A percentile compares a stretch with the other conserved stretches of the same genome.
Conservation (phyloP, 768 basidiomycete genomes). For the Mycena vitilis region DNA sequence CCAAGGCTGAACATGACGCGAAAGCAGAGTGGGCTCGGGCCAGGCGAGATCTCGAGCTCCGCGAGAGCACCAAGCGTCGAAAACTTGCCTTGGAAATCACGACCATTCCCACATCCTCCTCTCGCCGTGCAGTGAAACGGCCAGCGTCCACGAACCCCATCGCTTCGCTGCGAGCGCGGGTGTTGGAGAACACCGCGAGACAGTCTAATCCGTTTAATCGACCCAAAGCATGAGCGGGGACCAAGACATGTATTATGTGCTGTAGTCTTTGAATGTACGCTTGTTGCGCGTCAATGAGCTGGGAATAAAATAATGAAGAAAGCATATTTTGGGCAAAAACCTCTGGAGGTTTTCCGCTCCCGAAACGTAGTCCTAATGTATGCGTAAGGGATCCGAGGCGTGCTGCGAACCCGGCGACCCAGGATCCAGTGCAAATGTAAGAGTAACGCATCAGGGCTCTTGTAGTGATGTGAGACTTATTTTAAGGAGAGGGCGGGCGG, state of each 20-base stretch:
- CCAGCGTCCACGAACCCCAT: slow-evolving; percentile 43
- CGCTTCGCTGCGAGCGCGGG: slow-evolving; percentile 62
- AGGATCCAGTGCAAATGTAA: too few species aligned
- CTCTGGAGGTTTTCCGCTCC: too few species aligned
- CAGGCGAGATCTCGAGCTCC: slow-evolving; percentile 57
- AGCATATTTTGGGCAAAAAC: too few species aligned
- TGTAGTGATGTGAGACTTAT: too few species aligned
- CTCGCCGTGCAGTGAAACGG: slow-evolving; percentile 25
- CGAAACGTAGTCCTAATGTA: too few species aligned
- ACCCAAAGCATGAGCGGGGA: neutral
- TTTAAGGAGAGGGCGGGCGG: too few species aligned
- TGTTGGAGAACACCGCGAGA: slow-evolving; percentile 67
- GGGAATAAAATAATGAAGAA: too few species aligned
- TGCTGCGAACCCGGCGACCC: too few species aligned
- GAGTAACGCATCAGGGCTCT: too few species aligned
- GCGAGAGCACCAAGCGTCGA: slow-evolving; percentile 61
- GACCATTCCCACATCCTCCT: slow-evolving; percentile 31
- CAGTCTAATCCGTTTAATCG: slow-evolving; percentile 45
- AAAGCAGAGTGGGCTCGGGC: slow-evolving; percentile 71
- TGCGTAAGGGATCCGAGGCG: too few species aligned
- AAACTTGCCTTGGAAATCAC: slow-evolving; percentile 49
- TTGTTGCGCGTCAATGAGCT: too few species aligned
- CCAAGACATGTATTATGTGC: neutral
- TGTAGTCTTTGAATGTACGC: slow-evolving; percentile 13
- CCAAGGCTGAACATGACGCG: slow-evolving; percentile 68